phyloP scores from a whole-genome alignment of 768 basidiomycete species.

The Antrodiella citrinella region DNA sequence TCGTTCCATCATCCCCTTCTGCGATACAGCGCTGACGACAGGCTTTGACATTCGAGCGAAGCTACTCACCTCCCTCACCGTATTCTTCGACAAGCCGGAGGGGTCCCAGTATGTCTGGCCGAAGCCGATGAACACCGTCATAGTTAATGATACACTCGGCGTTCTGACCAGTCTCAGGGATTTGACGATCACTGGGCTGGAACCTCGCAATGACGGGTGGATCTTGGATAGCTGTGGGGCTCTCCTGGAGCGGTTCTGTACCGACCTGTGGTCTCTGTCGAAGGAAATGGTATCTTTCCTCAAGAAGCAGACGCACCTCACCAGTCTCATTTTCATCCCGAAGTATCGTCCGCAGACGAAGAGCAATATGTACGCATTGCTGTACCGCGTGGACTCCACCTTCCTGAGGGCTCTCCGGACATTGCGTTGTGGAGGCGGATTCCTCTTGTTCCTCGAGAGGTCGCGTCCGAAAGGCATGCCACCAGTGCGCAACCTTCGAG shows the following conservation, averaged over 20 bases:
- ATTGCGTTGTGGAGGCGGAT: slow-evolving; percentile 5
- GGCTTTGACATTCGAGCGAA: neutral
- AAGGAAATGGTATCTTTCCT: slow-evolving; percentile 7
- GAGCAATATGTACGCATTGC: no score
- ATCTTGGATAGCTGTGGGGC: slow-evolving; percentile 1
- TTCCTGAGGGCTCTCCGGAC: slow-evolving; percentile 2
- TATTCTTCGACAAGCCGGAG: neutral
- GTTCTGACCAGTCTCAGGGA: neutral
- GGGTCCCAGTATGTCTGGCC: neutral
- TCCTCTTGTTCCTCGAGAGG: slow-evolving; percentile 7
- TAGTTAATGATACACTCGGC: slow-evolving; percentile 3
- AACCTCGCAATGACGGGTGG: slow-evolving; percentile 8
- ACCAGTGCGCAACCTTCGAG: no score
- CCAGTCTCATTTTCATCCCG: no score
- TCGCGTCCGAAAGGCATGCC: no score
- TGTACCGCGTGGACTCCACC: slow-evolving; percentile 2
- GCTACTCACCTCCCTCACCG: neutral
- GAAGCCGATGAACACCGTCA: neutral
- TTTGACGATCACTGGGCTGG: slow-evolving; percentile 6
- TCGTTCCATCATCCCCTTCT: neutral
- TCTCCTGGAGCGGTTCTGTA: slow-evolving; percentile 1
- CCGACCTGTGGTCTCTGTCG: slow-evolving; percentile 5
- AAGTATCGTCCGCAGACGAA: no score
- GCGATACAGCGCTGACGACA: neutral
- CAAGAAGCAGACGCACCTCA: slow-evolving; percentile 1